phyloP scores from a whole-genome alignment of 2,329 filamentous ascomycete species.

The Beauveria varroae region DNA sequence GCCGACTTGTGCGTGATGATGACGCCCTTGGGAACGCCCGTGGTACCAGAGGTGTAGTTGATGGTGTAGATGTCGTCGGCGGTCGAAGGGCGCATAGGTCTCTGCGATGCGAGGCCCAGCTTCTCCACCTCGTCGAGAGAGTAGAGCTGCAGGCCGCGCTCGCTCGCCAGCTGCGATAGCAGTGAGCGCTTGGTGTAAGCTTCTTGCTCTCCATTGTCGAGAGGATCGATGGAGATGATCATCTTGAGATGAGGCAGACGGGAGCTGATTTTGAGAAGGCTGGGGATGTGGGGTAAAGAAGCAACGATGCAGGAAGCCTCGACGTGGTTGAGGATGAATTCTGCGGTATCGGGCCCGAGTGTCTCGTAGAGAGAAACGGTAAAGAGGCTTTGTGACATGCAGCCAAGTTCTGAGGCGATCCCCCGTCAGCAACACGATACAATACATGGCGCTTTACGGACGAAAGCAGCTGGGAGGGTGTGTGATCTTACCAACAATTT shows the following conservation, averaged over 20 bases:
- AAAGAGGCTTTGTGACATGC: constrained; percentile 79
- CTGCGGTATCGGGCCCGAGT: constrained; percentile 79
- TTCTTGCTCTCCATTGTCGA: constrained; percentile 69
- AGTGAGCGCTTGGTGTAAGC: constrained; percentile 74
- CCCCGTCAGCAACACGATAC: background rate
- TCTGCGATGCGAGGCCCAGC: constrained; percentile 63
- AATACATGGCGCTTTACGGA: too few relatives aligned
- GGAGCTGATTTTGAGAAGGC: constrained; percentile 71
- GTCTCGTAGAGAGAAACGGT: constrained; percentile 96
- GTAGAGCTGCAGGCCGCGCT: constrained; percentile 70
- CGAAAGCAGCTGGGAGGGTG: too few relatives aligned
- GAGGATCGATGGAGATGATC: constrained; percentile 77
- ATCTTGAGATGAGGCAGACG: constrained; percentile 74
- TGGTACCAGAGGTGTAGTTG: constrained; percentile 86
- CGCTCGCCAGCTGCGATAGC: constrained; percentile 65
- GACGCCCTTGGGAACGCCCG: constrained; percentile 75
- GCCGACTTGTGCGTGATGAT: constrained; percentile 76
- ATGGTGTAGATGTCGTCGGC: constrained; percentile 78
- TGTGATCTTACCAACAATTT: constrained; percentile 53
- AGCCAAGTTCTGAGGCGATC: constrained; percentile 60
- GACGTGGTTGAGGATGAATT: constrained; percentile 94
- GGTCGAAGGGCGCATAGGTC: constrained; percentile 62
- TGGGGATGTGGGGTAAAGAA: constrained; percentile 72
- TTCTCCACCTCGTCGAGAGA: constrained; percentile 76
- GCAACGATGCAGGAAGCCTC: constrained; percentile 67